Evolutionary conservation across 1,284 basidiomycete genomes (phyloP).

Genomic region (Stygiomarasmius scandens): DNA sequence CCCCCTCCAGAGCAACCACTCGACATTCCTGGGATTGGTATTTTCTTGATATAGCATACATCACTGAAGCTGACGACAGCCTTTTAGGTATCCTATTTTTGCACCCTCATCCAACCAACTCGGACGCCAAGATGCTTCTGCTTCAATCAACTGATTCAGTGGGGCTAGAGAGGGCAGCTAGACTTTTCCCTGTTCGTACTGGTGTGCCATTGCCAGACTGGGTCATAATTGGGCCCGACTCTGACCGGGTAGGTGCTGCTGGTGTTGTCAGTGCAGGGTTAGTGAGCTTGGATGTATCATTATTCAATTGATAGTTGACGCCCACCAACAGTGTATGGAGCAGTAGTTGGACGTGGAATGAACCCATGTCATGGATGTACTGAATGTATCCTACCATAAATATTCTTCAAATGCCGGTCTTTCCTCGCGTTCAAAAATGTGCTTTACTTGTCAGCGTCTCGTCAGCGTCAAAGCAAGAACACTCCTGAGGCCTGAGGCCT

Average conservation of each 20-base stretch:
- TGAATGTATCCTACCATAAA: no score
- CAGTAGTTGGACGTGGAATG: slow-evolving; percentile 58
- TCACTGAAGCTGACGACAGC: neutral
- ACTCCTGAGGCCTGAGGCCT: no score
- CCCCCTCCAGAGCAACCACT: slow-evolving; percentile 14
- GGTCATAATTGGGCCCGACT: slow-evolving; percentile 57
- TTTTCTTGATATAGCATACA: neutral
- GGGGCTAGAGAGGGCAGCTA: slow-evolving; percentile 65
- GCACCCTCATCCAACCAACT: slow-evolving; percentile 62
- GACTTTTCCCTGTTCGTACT: slow-evolving; percentile 82
- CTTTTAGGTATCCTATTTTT: slow-evolving; percentile 63
- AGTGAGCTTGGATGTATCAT: slow-evolving; percentile 24
- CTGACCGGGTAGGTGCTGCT: slow-evolving; percentile 63
- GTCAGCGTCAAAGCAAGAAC: no score
- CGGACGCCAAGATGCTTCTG: slow-evolving; percentile 50
- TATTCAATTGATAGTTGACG: neutral
- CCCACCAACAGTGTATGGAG: slow-evolving; percentile 48
- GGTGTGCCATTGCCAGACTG: slow-evolving; percentile 78
- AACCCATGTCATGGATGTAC: slow-evolving; percentile 51
- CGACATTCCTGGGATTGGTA: slow-evolving; percentile 33
- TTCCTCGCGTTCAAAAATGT: no score
- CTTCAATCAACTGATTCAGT: slow-evolving; percentile 57
- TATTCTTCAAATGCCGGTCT: no score
- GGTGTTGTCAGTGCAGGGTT: slow-evolving; percentile 78
- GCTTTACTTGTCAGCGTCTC: no score